Base-by-base conservation (phyloP, 1,139 yeast genomes). In the Yamadazyma trypodendri region DNA sequence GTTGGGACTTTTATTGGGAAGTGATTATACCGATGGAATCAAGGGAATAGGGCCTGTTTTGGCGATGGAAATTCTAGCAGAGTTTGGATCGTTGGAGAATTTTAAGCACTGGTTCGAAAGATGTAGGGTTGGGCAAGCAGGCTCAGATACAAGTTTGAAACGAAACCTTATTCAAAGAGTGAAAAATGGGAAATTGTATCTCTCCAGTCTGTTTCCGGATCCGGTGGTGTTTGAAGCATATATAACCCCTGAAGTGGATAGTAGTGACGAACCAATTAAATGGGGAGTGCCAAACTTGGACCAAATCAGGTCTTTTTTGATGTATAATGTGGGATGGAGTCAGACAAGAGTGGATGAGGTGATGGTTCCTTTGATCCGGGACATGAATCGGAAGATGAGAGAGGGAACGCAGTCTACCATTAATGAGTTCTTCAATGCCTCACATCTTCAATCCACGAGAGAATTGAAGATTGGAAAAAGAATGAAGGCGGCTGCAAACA, bases 211-310 rank as follows among this genome's bases (percentile, higher is more conserved):
- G 3, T 90, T 89, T 53, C 97, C 97, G 0, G 87, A 85, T 50
- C 62, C 57, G 6, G 65, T 72, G 1, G 88, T 94, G 1, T 64
- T 66, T 30, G 78, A 82, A 14, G 97, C 97, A 0, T 94, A 94
- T 55, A 45, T 71, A 21, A 54, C 67, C 8, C 97, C 98, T 0
- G 87, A 83, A 35, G 96, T 92, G 1, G 97, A 94, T 56, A 70
- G 71, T 20, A 97, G 89, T 55, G 63, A 67, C 30, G 84, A 89
- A 0, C 72, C 75, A 35, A 90, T 94, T 60, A 76, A 77, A 39
- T 94, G 98, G 98, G 97, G 97, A 0, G 66, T 71, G 2, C 97
- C 97, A 0, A 87, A 87, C 55, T 61, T 90, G 42, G 97, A 90
- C 50, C 80, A 79, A 46, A 68, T 94, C 35, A 63, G 97, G 28